Conservation (phyloP, 139 green algal genomes). For the Klebsormidium nitens region DNA sequence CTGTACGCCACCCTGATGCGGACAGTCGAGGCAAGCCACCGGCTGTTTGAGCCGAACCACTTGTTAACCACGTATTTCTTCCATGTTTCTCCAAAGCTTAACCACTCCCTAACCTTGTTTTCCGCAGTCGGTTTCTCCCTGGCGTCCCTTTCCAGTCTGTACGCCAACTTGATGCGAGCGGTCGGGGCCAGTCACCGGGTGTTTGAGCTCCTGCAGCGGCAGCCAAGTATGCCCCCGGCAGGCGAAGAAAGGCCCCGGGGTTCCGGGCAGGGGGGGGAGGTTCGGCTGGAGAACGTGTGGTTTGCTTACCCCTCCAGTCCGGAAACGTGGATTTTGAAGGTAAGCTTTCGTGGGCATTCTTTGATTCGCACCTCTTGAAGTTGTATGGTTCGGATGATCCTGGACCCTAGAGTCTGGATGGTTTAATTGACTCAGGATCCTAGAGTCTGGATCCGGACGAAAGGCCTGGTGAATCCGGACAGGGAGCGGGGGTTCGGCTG, state of each 20-base stretch:
- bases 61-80: too few relatives aligned
- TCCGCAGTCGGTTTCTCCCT: conserved; percentile 28
- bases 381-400: too few relatives aligned
- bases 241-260: conserved; percentile 11
- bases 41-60: conserved; percentile 36
- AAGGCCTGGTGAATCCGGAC: conserved; percentile 6
- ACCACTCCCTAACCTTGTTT: too few relatives aligned
- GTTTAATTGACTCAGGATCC: too few relatives aligned
- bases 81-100: too few relatives aligned
- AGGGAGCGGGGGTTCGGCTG: conserved; percentile 9
- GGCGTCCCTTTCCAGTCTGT: conserved; percentile 15
- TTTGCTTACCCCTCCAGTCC: conserved; percentile 40
- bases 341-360: conserved; percentile 9
- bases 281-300: conserved; percentile 28
- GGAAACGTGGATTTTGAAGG: conserved; percentile 28
- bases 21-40: conserved; percentile 20
- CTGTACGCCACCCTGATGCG: conserved; percentile 26
- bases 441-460: too few relatives aligned
- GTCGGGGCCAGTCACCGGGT: conserved; percentile 24
- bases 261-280: conserved; percentile 8
- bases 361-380: not conserved
- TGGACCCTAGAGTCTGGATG: too few relatives aligned
- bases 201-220: conserved; percentile 31
- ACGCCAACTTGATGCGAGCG: conserved; percentile 20
- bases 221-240: conserved; percentile 10